Percentiles rank a stretch among this genome's conserved stretches.
These are phyloP conservation scores for Trichomonas tenax DNA, from an alignment of 208 protist genomes.

Conservation along the genomic window DNA sequence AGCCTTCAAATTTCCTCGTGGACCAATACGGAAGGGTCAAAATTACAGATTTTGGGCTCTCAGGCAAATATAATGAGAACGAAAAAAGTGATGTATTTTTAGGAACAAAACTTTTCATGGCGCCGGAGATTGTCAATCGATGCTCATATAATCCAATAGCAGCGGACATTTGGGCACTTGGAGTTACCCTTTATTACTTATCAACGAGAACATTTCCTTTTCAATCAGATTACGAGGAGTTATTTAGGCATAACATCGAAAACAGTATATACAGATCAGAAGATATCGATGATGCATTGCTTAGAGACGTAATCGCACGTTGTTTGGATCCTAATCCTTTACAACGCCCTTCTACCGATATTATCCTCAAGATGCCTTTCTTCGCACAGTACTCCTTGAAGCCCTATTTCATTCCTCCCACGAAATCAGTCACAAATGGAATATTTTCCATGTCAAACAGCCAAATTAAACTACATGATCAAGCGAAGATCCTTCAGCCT, in stretches of 20 bases:
- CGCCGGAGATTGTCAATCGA: background rate
- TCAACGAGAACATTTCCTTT: background rate
- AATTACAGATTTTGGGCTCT: background rate
- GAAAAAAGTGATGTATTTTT: background rate
- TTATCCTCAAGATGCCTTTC: too few relatives aligned
- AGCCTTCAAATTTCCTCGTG: background rate
- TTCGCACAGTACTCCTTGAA: too few relatives aligned
- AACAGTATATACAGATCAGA: background rate
- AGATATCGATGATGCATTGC: background rate
- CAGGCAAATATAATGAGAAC: background rate
- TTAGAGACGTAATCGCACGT: background rate
- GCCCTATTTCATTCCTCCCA: too few relatives aligned
- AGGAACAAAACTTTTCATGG: background rate
- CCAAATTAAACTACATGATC: too few relatives aligned
- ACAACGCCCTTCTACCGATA: too few relatives aligned
- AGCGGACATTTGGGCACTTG: background rate
- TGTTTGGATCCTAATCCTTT: background rate
- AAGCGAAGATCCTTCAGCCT: too few relatives aligned
- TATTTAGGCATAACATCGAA: background rate
- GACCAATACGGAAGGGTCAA: background rate
- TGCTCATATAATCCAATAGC: background rate
- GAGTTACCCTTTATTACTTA: background rate
- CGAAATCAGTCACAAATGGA: too few relatives aligned
- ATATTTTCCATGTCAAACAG: too few relatives aligned
- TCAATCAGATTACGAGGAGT: background rate